phyloP scores from a whole-genome alignment of 768 basidiomycete genomes.

The Podaxis carcinomalis region DNA sequence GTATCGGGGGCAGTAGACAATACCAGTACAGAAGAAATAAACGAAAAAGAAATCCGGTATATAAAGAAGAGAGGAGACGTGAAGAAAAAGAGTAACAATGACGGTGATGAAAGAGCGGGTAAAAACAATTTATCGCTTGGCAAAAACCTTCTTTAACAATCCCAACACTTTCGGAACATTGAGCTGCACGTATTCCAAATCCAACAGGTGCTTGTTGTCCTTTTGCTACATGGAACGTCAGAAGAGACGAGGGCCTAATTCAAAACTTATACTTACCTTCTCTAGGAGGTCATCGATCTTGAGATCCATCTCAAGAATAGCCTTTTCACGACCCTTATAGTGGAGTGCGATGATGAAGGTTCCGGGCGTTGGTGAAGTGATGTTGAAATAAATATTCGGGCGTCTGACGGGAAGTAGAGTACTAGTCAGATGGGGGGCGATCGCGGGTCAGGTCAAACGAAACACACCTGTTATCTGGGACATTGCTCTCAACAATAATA shows the following conservation, averaged over 20 bases:
- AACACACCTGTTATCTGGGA: conserved; percentile 91
- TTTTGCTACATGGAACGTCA: conserved; percentile 70
- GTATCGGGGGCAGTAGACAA: conserved; percentile 7
- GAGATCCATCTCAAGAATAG: conserved; percentile 98
- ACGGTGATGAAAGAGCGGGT: conserved; percentile 17
- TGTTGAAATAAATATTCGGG: conserved; percentile 98
- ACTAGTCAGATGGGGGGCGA: conserved; percentile 9
- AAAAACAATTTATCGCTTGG: conserved; percentile 59
- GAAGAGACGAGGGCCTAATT: not conserved
- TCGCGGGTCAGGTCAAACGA: not conserved
- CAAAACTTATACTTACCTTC: conserved; percentile 56
- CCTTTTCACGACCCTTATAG: conserved; percentile 98
- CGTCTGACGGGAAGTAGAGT: conserved; percentile 48
- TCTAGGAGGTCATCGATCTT: conserved; percentile 98
- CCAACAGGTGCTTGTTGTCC: conserved; percentile 94
- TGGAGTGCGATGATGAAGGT: conserved; percentile 99
- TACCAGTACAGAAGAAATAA: conserved; percentile 3
- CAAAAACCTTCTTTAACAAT: conserved; percentile 91
- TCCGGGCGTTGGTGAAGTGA: conserved; percentile 95
- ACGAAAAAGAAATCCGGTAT: conserved; percentile 9
- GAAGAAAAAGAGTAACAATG: not conserved
- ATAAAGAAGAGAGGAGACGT: conserved; percentile 12
- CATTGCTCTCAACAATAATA: conserved; percentile 98
- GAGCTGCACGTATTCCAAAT: conserved; percentile 96
- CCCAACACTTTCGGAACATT: conserved; percentile 94